Base-by-base conservation (phyloP, 2,329 filamentous ascomycete genomes). In the Stagonosporopsis tanaceti region DNA sequence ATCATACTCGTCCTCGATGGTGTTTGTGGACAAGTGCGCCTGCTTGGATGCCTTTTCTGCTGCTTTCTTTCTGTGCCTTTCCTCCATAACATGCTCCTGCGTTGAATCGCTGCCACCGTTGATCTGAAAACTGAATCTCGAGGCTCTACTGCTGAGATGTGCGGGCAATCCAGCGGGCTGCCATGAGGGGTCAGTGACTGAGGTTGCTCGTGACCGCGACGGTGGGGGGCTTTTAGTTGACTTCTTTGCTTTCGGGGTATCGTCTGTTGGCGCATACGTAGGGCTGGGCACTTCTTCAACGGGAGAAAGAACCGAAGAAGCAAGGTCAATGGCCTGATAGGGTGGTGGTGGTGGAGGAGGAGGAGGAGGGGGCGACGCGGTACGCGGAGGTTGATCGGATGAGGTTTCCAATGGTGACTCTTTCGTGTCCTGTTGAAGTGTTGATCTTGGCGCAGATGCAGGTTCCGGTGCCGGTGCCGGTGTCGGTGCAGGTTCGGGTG, bases 41-140 rank as follows among this genome's bases (percentile, higher is more conserved):
- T 74, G 62, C 34, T 72, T 72, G 4, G 78, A 79, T 59, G 85
- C 81, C 67, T 84, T 88, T 57, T 89, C 87, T 28, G 87, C 79
- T 60, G 88, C 85, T 51, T 87, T 85, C 63, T 89, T 84, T 15
- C 76, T 88, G 72, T 92, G 89, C 45, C 87, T 84, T 65, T 92
- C 91, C 72, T 92, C 91, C 38, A 93, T 78, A 35, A 89, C 73
- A 73, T 87, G 89, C 73, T 89, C 87, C 67, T 89, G 85, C 0
- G 80, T 79, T 4, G 85, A 87, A 14, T 89, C 89, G 6, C 86
- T 86, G 5, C 88, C 88, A 25, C 88, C 89, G 15, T 88, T 85
- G 81, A 93, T 91, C 68, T 93, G 90, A 68, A 94, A 94, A 67
- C 90, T 93, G 70, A 94, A 93, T 14, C 91, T 82, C 0, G 89